Evolutionary conservation across 2,329 filamentous ascomycete genomes (phyloP).

Genomic region (Aureobasidium leucospermi): DNA sequence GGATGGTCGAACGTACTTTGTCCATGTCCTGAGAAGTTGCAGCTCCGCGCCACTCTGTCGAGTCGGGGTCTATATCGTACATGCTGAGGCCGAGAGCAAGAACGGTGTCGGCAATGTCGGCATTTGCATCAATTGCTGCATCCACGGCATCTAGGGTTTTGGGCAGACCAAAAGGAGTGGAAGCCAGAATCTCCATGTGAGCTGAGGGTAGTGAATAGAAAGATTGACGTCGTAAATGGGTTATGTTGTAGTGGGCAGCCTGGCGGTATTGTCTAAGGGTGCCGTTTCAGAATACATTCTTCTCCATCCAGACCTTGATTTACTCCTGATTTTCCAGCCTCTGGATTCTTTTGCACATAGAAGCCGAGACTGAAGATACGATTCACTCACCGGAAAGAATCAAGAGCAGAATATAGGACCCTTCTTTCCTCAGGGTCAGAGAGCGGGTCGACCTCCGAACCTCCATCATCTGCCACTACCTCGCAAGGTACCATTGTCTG

Average conservation of each 20-base stretch:
- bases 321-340: not conserved
- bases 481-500: not conserved
- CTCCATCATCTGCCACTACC: constrained; percentile 44
- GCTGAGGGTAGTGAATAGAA: constrained; percentile 83
- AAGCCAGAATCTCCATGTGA: constrained; percentile 77
- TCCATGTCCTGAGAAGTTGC: constrained; percentile 72
- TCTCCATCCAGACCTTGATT: not conserved
- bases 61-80: constrained; percentile 49
- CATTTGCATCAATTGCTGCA: constrained; percentile 81
- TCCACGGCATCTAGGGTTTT: constrained; percentile 73
- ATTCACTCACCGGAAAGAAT: constrained; percentile 73
- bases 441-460: constrained; percentile 52
- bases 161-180: constrained; percentile 74
- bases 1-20: constrained; percentile 85
- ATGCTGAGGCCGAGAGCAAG: constrained; percentile 60
- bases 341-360: not conserved
- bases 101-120: constrained; percentile 72
- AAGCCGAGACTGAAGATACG: not conserved
- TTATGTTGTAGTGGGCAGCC: constrained; percentile 80
- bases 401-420: constrained; percentile 73
- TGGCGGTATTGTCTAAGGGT: constrained; percentile 57
- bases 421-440: constrained; percentile 71
- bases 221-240: constrained; percentile 79
- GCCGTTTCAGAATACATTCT: not conserved
- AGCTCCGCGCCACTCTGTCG: constrained; percentile 57